Base-by-base conservation (phyloP, 176 grass and related monocot genomes). In the Saccharum officinarum region DNA sequence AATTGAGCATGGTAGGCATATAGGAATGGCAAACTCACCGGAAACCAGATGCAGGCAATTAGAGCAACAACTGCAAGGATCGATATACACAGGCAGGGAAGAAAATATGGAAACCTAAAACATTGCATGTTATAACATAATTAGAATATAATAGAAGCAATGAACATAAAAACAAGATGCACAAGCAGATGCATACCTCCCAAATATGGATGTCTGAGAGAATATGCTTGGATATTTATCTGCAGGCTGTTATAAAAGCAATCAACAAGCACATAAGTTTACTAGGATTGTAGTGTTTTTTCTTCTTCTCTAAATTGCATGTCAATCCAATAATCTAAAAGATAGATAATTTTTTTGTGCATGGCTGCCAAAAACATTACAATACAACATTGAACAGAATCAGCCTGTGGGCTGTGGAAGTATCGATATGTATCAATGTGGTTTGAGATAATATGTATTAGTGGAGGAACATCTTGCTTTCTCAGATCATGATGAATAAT, bases 91-190 rank as follows among this genome's bases (percentile, higher is more conserved):
- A 94, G 42, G 75, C 92, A 94, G 3, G 92, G 92, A 20, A 94
- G 76, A 78, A 91, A 91, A 62, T 94, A 94, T 2, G 89, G 92
- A 94, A 94, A 91, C 80, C 92, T 94, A 76, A 69, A 94, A 67
- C 7, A 84, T 83, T 84, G 72, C n/a, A 72, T 50, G 15, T 25
- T 89, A 69, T 40, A 86, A 80, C 10, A 79, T 36, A 67, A 75
- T 59, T 72, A 79, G 54, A 14, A 78, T 57, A 50, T 55, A 50
- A 38, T 13, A 39, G 55, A 87, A 75, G 55, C 38, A 72, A 81
- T 15, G 7, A 17, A 46, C 75, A n/a, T 25, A n/a, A 39, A 8
- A 81, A 49, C 67, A 80, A n/a, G 73, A 65, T 72, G 39, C 22
- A 73, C 12, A 79, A 76, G 45, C 12, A 68, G 62, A 73, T 65